Base-by-base conservation (phyloP, 129 eudicot genomes). In the Chrysanthemum makinoi region DNA sequence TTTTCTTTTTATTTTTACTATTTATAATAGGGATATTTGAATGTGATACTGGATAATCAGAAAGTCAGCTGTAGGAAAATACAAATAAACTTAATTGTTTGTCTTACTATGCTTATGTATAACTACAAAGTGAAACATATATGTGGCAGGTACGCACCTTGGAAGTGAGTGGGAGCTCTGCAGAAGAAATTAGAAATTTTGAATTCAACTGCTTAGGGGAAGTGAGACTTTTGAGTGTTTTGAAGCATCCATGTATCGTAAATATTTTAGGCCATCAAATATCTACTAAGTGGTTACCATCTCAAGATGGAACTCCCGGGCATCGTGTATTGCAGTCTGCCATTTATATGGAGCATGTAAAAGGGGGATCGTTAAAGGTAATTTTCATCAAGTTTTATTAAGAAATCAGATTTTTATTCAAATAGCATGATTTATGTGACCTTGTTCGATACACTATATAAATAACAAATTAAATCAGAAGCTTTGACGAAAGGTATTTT, bases 351-450 rank as follows among this genome's bases (percentile, higher is more conserved):
- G 99, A 94, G 72, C 85, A 87, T 71, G 80, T 94, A 17, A 76
- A 86, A 86, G 99, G 99, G 61, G 99, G 99, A 16, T 90, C 99
- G 7, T 73, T 94, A 30, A 87, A 83, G 87, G 98, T 93, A 65
- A 63, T 2, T 66, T 8, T 20, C 56, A 49, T 19, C 35, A 13
- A 3, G 11, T 18, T 11, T 69, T 62, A 62, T 28, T 26, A 64
- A 51, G 15, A 10, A 39, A 39, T 39, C 46, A 6, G 10, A 39
- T 39, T 39, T 8, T 39, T 39, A 39, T 39, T 39, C 10, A 39
- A 39, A 39, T 8, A 7, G 46, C 1, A 52, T 52, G 4, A 52
- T 52, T 13, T 52, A 13, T 52, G 18, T 15, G 1, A 13, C 9
- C 10, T 10, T 39, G 46, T 39, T 39, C 46, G 2, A 39, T 8